Base-by-base conservation (phyloP, 1,139 yeast genomes). In the Groenewaldozyma auringiensis region DNA sequence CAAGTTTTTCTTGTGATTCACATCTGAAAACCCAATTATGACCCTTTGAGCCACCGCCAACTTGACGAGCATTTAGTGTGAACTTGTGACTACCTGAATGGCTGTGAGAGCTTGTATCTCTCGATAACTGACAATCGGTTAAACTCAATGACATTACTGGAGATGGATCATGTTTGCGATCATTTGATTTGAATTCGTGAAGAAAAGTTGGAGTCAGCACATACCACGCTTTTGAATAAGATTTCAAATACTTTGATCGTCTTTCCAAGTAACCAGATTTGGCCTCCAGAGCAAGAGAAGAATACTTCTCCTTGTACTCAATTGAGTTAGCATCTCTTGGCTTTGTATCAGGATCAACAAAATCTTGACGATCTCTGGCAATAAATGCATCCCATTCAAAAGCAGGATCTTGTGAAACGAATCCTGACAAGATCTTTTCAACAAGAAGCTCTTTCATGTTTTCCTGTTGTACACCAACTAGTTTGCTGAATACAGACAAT, bases 11-110 rank as follows among this genome's bases (percentile, higher is more conserved):
- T 58, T 83, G 83, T 40, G 83, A 76, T 59, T 84, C 89, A 21
- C 94, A 82, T 57, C 95, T 75, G 68, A 92, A 89, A 9, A 88
- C 95, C 87, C 94, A 88, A 59, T 87, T 88, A 66, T 89, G 96
- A 44, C 87, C 85, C 59, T 87, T 75, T 54, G 83, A 63, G 36
- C 75, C 59, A 9, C 89, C 88, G 35, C 53, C 49, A 53, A 78
- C 78, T 54, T 83, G 80, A 55, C 81, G 84, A 21, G 94, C 83
- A 51, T 76, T 76, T 50, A 92, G 71, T 18, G 87, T 84, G 66
- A 92, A 92, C 65, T 87, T 88, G 67, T 81, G 84, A 37, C 78
- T 77, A 34, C 74, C 62, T 48, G 70, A 71, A 8, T 82, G 78
- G 50, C 82, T 85, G 55, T 79, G 78, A 63, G 81, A 81, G 14